These are phyloP conservation scores for Heritiera littoralis DNA, from an alignment of 345 rosid species.

Conservation along the genomic window DNA sequence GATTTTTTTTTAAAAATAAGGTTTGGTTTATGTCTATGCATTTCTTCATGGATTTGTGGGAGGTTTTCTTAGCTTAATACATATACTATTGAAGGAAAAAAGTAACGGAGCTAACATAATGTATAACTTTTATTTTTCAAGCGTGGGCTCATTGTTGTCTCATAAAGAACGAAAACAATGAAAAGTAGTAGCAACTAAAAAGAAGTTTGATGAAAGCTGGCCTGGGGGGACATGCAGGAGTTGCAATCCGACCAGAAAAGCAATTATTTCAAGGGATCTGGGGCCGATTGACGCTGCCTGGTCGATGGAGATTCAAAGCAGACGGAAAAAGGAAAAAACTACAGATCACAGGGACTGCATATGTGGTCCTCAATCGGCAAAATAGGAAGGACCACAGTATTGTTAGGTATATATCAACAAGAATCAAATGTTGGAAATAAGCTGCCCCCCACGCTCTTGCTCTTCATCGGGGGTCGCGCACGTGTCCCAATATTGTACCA, in stretches of 20 bases:
- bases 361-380: background rate
- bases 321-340: too few relatives aligned
- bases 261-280: constrained; percentile 26
- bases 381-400: constrained; percentile 23
- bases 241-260: constrained; percentile 26
- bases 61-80: background rate
- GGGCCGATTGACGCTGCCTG: constrained; percentile 8
- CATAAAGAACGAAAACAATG: background rate
- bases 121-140: background rate
- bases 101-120: background rate
- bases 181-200: background rate
- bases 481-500: background rate
- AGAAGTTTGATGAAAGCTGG: background rate
- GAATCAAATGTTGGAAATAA: background rate
- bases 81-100: background rate
- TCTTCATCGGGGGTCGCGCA: background rate
- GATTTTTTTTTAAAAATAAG: too few relatives aligned
- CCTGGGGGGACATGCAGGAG: background rate
- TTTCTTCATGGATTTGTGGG: background rate
- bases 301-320: constrained; percentile 12
- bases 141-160: background rate
- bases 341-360: too few relatives aligned
- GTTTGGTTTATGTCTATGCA: background rate
- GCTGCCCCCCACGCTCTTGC: background rate
- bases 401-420: constrained; percentile 32